Base-by-base conservation (phyloP, 1,284 basidiomycete genomes). In the Microbotryum saponariae region DNA sequence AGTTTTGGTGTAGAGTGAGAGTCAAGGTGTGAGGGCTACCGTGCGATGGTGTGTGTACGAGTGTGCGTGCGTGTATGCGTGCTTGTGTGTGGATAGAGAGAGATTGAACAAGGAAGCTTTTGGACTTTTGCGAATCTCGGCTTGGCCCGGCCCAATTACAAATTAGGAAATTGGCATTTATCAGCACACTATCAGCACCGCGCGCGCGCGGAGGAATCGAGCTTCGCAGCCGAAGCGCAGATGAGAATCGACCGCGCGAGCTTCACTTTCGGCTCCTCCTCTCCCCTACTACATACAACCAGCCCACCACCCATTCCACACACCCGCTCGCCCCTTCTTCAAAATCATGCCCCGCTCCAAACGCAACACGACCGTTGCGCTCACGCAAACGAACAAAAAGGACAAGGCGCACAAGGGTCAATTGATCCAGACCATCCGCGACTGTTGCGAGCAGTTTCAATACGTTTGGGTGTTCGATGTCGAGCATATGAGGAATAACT, bases 381-480 rank as follows among this genome's bases (percentile, higher is more conserved):
- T 83, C 53, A 80, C 81, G 23, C 79, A 81, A 74, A 82, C 80
- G 6, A 70, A 74, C 51, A 79, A 82, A 66, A 79, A 79, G 67
- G 74, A 73, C 66, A 78, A 79, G 66, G 79, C 79, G 73, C 85
- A 91, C 74, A 98, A 98, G 81, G 82, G 81, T 68, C 84, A 82
- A 56, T 80, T 94, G 70, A 85, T 97, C 73, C 83, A 82, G 68
- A 85, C 89, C 78, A 89, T 97, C 54, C 87, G 88, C 80, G 80
- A 81, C 73, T 83, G 84, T 75, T 77, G 82, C 42, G 90, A 92
- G 71, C 87, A 90, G 78, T 96, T 88, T 84, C 83, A 86, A 69
- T 96, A 94, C 76, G 87, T 90, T 76, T 98, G 92, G 91, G 76
- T 97, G 37, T 96, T 98, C 75, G 85, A 87, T 71, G 88, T 97